Evolutionary conservation across 495 filamentous ascomycete species (phyloP).

Genomic region (Neurospora hispaniola): DNA sequence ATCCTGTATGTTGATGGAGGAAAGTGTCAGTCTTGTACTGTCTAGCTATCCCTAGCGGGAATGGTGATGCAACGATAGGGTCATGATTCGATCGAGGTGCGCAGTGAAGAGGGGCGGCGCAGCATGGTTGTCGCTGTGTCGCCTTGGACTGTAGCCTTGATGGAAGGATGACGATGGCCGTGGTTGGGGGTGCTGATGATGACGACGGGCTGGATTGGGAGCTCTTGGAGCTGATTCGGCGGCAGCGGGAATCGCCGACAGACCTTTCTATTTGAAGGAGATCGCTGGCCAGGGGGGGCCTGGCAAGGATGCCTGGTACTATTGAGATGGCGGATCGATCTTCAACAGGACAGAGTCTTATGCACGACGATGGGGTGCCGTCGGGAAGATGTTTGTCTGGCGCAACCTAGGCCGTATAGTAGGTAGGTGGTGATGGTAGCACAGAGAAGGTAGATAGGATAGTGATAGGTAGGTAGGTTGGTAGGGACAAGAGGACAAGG

Average conservation of each 20-base stretch:
- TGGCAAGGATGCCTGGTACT: not conserved
- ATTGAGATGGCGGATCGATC: not conserved
- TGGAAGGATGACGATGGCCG: not conserved
- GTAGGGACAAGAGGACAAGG: not conserved
- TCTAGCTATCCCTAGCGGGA: slow-evolving; percentile 3
- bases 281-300: not conserved
- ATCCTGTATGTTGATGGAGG: slow-evolving; percentile 24
- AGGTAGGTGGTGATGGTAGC: not conserved
- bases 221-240: not conserved
- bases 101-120: not conserved
- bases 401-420: not conserved
- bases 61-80: not conserved
- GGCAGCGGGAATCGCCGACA: not conserved
- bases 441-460: not conserved
- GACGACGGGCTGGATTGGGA: not conserved
- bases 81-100: slow-evolving; percentile 3
- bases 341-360: not conserved
- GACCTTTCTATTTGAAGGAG: not conserved
- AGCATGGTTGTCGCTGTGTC: slow-evolving; percentile 5
- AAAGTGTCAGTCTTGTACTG: slow-evolving; percentile 12
- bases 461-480: no score
- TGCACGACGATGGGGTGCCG: not conserved
- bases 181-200: not conserved
- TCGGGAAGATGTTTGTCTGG: not conserved
- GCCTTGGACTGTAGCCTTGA: not conserved